These are phyloP conservation scores for Penicillium sp. DNA, from an alignment of 2,329 filamentous ascomycete species.

Conservation along the genomic window DNA sequence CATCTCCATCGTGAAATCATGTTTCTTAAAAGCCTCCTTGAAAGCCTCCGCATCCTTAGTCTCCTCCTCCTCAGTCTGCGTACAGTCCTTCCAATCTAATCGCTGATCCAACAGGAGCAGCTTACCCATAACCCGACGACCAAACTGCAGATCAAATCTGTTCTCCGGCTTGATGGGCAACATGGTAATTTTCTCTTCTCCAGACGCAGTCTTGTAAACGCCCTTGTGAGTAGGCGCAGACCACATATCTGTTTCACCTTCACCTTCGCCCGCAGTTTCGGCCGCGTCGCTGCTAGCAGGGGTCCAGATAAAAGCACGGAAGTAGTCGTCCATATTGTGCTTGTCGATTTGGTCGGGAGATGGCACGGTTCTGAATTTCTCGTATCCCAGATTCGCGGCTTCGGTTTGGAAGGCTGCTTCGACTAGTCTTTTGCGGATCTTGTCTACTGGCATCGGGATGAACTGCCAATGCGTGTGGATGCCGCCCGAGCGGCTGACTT, in stretches of 20 bases:
- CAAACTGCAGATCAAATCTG: conserved; percentile 88
- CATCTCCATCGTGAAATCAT: conserved; percentile 68
- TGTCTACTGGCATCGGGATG: conserved; percentile 66
- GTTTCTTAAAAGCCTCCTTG: conserved; percentile 75
- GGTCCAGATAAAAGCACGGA: conserved; percentile 76
- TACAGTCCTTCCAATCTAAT: conserved; percentile 80
- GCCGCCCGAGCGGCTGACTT: conserved; percentile 76
- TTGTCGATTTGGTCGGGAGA: conserved; percentile 42
- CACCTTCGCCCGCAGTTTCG: neutral
- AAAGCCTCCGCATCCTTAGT: conserved; percentile 72
- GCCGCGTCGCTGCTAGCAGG: conserved; percentile 22
- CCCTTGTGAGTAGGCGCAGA: conserved; percentile 8
- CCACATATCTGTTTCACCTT: conserved; percentile 7
- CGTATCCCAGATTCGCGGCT: conserved; percentile 68
- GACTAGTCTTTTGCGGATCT: conserved; percentile 69
- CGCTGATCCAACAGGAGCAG: conserved; percentile 74
- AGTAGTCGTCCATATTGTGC: conserved; percentile 57
- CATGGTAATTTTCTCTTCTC: conserved; percentile 66
- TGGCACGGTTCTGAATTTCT: conserved; percentile 46
- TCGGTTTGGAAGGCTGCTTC: conserved; percentile 87
- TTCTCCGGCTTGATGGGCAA: conserved; percentile 68
- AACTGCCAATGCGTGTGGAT: conserved; percentile 95
- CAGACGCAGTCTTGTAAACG: conserved; percentile 20
- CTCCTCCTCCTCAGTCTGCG: conserved; percentile 74
- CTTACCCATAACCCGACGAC: conserved; percentile 81